Evolutionary conservation across 352 stramenopile genomes (phyloP).

Genomic region (Blastocystis sp.): DNA sequence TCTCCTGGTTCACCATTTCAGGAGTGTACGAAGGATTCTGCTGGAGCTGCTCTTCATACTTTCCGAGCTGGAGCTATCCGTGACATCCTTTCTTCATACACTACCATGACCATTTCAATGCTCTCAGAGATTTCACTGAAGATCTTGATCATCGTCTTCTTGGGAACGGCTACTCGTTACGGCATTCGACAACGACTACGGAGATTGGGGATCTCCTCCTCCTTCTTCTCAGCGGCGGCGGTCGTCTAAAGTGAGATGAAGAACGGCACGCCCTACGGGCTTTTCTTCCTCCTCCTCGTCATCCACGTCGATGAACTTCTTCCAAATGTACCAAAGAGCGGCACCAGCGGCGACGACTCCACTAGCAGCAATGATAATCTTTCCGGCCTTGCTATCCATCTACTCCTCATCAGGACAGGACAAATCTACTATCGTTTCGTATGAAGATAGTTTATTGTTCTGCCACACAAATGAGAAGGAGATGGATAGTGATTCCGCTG

Average conservation of each 20-base stretch:
- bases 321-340: constrained; percentile 48
- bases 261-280: not conserved
- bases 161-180: constrained; percentile 46
- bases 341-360: constrained; percentile 36
- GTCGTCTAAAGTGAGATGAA: not conserved
- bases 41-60: constrained; percentile 66
- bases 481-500: not conserved
- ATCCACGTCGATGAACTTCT: constrained; percentile 66
- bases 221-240: constrained; percentile 14
- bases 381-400: constrained; percentile 71
- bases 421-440: not conserved
- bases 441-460: constrained; percentile 26
- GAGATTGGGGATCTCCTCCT: constrained; percentile 47
- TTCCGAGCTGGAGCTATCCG: constrained; percentile 38
- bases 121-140: constrained; percentile 65
- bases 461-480: not conserved
- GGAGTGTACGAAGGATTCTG: constrained; percentile 54
- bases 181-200: not conserved
- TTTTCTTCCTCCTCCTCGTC: constrained; percentile 49
- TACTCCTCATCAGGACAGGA: not conserved
- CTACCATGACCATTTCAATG: constrained; percentile 65
- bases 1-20: constrained; percentile 64
- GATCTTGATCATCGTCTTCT: constrained; percentile 72
- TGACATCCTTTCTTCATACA: not conserved
- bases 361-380: constrained; percentile 51